Conservation (phyloP, 495 filamentous ascomycete species). For the Penicillium waksmanii region DNA sequence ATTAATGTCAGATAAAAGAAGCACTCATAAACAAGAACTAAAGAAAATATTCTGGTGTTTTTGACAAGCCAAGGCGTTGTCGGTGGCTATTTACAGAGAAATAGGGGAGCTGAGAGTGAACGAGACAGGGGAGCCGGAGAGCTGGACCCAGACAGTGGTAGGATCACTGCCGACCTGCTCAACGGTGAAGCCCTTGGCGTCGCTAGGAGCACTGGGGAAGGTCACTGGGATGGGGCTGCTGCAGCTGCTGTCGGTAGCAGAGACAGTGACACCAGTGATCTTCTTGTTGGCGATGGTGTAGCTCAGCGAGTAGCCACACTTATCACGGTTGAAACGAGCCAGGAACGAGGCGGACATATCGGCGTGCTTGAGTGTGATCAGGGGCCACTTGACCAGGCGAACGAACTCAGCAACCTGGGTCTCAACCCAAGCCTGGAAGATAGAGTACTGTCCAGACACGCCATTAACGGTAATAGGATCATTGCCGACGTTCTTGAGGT, state of each 20-base stretch:
- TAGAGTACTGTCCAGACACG: slow-evolving; percentile 48
- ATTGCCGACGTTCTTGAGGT: slow-evolving; percentile 57
- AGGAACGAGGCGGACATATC: slow-evolving; percentile 55
- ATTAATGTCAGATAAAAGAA: not conserved
- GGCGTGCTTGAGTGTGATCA: slow-evolving; percentile 55
- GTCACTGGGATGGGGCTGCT: slow-evolving; percentile 58
- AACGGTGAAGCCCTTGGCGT: slow-evolving; percentile 47
- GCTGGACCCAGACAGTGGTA: slow-evolving; percentile 59
- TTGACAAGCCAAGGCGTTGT: not conserved
- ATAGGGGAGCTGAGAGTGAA: slow-evolving; percentile 55
- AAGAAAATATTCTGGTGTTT: not conserved
- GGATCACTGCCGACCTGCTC: slow-evolving; percentile 64
- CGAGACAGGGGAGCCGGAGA: slow-evolving; percentile 55
- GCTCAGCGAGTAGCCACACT: slow-evolving; percentile 53
- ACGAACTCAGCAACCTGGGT: slow-evolving; percentile 58
- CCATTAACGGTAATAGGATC: slow-evolving; percentile 55
- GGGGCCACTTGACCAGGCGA: slow-evolving; percentile 61
- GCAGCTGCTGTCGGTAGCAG: slow-evolving; percentile 56
- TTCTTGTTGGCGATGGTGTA: slow-evolving; percentile 46
- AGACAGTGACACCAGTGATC: slow-evolving; percentile 57
- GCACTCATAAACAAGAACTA: not conserved
- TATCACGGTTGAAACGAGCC: slow-evolving; percentile 56
- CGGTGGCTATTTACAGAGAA: slow-evolving; percentile 25
- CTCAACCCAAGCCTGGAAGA: slow-evolving; percentile 68
- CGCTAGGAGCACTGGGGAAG: slow-evolving; percentile 48